Conservation (phyloP, 2,329 filamentous ascomycete species). For the Fusarium sp. region DNA sequence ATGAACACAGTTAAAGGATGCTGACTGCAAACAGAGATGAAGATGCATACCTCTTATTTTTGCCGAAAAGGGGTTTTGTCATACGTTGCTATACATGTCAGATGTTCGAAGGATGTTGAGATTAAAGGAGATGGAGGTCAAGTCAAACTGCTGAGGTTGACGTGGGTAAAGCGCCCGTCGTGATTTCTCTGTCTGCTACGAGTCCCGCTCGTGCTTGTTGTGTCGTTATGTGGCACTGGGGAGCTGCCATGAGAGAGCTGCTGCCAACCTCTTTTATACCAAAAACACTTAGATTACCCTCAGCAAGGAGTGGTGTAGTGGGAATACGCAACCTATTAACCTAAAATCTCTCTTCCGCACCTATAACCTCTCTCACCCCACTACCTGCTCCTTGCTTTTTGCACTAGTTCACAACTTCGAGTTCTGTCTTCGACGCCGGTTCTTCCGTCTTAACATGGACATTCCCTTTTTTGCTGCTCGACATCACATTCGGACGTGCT, state of each 20-base stretch:
- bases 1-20: neutral
- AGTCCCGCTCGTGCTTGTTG: neutral
- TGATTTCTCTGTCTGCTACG: neutral
- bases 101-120: neutral
- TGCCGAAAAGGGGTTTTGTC: neutral
- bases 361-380: constrained; percentile 4
- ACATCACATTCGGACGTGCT: neutral
- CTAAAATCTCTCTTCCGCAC: neutral
- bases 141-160: neutral
- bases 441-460: neutral
- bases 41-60: neutral
- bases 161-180: no score
- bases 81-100: no score
- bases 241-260: neutral
- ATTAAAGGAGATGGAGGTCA: neutral
- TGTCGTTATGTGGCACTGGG: neutral
- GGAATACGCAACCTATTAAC: neutral
- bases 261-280: neutral
- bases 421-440: neutral
- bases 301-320: neutral
- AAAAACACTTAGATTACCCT: neutral
- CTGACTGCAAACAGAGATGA: neutral
- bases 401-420: neutral
- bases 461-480: neutral
- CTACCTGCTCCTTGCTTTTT: neutral